Evolutionary conservation across 306 rosid genomes (phyloP).

Genomic region (Malus fusca): DNA sequence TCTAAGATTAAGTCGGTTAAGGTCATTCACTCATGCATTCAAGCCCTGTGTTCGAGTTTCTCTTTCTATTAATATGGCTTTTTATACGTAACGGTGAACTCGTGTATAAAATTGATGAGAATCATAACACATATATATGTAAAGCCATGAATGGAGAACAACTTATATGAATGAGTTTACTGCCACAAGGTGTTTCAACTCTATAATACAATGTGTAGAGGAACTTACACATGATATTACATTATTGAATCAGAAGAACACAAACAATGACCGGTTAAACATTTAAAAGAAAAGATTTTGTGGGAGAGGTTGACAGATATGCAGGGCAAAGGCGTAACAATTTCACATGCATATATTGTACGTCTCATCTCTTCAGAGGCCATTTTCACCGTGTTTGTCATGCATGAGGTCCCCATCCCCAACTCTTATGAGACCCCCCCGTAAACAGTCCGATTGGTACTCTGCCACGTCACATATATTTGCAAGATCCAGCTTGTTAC

Average conservation of each 20-base stretch:
- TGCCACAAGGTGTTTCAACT: fast-evolving
- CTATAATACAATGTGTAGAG: neutral
- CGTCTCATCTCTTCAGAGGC: neutral
- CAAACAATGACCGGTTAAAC: too few species aligned
- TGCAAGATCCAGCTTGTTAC: neutral
- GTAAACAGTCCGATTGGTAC: neutral
- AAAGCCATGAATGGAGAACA: too few species aligned
- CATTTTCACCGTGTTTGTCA: neutral
- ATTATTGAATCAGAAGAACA: too few species aligned
- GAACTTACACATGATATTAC: too few species aligned
- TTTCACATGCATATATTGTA: neutral
- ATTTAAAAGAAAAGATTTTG: neutral
- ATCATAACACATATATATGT: too few species aligned
- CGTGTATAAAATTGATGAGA: neutral
- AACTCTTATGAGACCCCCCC: neutral
- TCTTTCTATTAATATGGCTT: too few species aligned
- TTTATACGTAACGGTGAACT: too few species aligned
- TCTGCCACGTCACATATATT: neutral
- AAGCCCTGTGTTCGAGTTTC: too few species aligned
- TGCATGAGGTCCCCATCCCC: neutral
- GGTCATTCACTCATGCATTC: neutral
- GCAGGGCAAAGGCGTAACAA: neutral
- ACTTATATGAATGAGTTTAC: too few species aligned
- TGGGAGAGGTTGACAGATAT: neutral
- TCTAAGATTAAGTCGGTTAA: neutral